Evolutionary conservation across 2,329 filamentous ascomycete genomes (phyloP), one percentile per base, ranked within the genome.

Genomic region (Fusarium albidum): DNA sequence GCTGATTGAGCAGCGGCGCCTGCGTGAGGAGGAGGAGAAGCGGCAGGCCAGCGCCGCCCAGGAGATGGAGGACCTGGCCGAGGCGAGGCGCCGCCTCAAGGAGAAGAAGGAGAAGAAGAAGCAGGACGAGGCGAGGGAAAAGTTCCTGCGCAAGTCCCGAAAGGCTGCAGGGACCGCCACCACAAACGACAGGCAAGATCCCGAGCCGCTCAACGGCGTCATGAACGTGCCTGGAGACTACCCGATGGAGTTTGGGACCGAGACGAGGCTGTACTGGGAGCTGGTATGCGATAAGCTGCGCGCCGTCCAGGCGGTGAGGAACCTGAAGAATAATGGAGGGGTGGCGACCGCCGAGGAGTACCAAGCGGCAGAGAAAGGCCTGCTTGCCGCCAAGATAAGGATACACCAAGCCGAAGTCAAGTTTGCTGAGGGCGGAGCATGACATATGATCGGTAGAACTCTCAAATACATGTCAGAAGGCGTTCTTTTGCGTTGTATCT

Each of bases 41-140:
- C 66, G 75, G 26, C 69, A 71, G 52, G 68, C 65, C 7, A 69
- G 69, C 41, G 76, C 73, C 29, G 72, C 73, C 31, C 71, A 74
- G 62, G 73, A 76, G 51, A 53, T 75, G 52, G 71, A 75, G 47
- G 72, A 76, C 31, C 50, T 75, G 29, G 71, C 68, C 0, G 75
- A 77, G 59, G 71, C 71, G 18, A 68, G 62, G 47, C 64, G 73
- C 17, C 68, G 73, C 6, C 57, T 77, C 4, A 76, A 70, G 53
- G 74, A 76, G 52, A 74, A 71, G 59, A 76, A 71, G 46, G 75
- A 77, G 21, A 75, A 75, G 58, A 77, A 75, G 62, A 55, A 69
- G 64, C 56, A 68, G 63, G 62, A 68, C 5, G 63, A 68, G 12
- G 65, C 65, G 4, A 57, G 65, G 7, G 65, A 68, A 27, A 68